phyloP scores from a whole-genome alignment of 768 basidiomycete species.

The Nidularia pulvinata region DNA sequence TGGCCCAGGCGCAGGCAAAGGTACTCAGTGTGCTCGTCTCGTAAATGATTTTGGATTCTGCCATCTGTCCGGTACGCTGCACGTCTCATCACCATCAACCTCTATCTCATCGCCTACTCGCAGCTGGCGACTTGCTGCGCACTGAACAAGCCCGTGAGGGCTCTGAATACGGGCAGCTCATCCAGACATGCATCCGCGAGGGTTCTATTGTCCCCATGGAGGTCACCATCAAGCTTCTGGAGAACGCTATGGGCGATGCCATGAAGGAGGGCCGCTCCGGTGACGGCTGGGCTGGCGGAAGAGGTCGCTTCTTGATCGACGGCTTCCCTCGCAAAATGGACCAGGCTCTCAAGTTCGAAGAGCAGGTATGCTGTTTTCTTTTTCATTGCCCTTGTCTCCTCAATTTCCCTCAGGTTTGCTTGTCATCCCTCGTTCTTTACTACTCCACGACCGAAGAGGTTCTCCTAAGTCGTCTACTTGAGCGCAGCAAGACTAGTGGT shows the following conservation, averaged over 20 bases:
- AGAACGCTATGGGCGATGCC: conserved; percentile 84
- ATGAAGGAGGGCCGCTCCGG: conserved; percentile 40
- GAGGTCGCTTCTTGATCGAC: conserved; percentile 91
- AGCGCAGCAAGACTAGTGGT: conserved; percentile 92
- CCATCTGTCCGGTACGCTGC: conserved; percentile 83
- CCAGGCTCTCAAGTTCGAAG: conserved; percentile 91
- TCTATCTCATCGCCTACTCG: conserved; percentile 4
- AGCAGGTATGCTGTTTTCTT: conserved; percentile 50
- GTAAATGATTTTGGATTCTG: conserved; percentile 86
- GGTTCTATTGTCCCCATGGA: conserved; percentile 96
- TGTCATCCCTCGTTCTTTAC: conserved; percentile 80
- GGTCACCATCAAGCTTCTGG: conserved; percentile 93
- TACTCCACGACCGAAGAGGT: conserved; percentile 87
- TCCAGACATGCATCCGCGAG: conserved; percentile 86
- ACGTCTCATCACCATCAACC: neutral
- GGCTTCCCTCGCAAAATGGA: conserved; percentile 99
- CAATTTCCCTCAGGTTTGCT: conserved; percentile 61
- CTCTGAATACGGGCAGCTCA: conserved; percentile 81
- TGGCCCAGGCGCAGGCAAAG: conserved; percentile 98
- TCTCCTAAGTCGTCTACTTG: conserved; percentile 83
- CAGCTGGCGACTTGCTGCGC: conserved; percentile 97
- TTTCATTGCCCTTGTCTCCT: neutral
- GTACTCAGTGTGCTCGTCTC: conserved; percentile 88
- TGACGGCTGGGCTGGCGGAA: conserved; percentile 67
- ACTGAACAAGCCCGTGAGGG: conserved; percentile 90